Base-by-base conservation (phyloP, 2,329 filamentous ascomycete genomes). In the Leptographium galeiforme region DNA sequence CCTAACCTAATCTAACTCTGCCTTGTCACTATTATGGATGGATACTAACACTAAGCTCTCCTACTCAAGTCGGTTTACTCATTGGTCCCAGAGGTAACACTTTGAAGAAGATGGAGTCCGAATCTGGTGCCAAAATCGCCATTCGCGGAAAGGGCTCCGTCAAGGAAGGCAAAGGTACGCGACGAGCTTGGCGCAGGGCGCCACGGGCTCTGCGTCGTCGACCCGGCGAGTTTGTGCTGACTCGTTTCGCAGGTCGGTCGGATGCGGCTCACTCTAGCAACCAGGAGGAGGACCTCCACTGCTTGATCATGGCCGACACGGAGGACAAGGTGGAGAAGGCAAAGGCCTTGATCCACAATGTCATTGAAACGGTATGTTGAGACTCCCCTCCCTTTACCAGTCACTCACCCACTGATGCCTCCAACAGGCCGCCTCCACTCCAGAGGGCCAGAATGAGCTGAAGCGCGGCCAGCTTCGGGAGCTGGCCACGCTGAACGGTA, bases 51-150 rank as follows among this genome's bases (percentile, higher is more conserved):
- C 82, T 75, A 86, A 90, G 86, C 81, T 86, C 44, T 53, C 39
- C 76, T 82, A 80, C 79, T 85, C 83, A 95, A 98, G 93, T 98
- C 82, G 93, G 93, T 73, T 84, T 98, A 81, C 89, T 98, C 72
- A 98, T 98, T 83, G 93, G 93, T 73, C 93, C 93, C 73, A 93
- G 93, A 91, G 93, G 93, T 73, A 98, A 98, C 70, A 98, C 93
- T 62, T 75, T 98, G 67, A 98, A 98, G 77, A 98, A 96, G 72
- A 98, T 98, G 93, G 93, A 98, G 70, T 82, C 85, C 66, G 90
- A 98, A 73, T 98, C 93, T 54, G 85, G 85, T 59, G 93, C 93
- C 69, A 98, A 98, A 72, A 98, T 98, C 75, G 93, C 93, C 62
- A 98, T 98, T 67, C 91, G 93, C 72, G 93, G 93, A 76, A 98